Conservation (phyloP, 352 stramenopile species). For the Globisporangium carolinianum region DNA sequence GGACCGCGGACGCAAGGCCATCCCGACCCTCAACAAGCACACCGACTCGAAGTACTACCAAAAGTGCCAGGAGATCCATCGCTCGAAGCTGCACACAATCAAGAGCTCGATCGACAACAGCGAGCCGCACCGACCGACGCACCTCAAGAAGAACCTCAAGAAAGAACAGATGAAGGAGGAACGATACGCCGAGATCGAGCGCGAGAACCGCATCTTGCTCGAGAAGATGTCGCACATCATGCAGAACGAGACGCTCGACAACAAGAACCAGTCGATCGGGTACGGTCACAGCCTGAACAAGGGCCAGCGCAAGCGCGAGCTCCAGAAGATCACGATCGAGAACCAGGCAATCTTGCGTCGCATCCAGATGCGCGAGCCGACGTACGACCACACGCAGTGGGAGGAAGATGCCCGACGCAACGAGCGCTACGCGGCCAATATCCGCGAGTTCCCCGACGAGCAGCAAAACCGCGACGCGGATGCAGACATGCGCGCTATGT, state of each 20-base stretch:
- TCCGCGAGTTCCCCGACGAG: slow-evolving; percentile 73
- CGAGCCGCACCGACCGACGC: slow-evolving; percentile 86
- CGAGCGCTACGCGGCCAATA: slow-evolving; percentile 82
- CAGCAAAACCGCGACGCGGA: slow-evolving; percentile 29
- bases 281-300: slow-evolving; percentile 86
- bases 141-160: slow-evolving; percentile 94
- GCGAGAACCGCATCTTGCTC: slow-evolving; percentile 94
- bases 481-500: slow-evolving; percentile 44
- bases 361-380: slow-evolving; percentile 88
- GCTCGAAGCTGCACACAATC: slow-evolving; percentile 71
- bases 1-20: slow-evolving; percentile 80
- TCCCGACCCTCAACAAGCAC: slow-evolving; percentile 85
- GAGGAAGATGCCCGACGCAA: slow-evolving; percentile 84
- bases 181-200: slow-evolving; percentile 91
- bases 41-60: slow-evolving; percentile 85
- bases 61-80: slow-evolving; percentile 80
- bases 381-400: slow-evolving; percentile 88
- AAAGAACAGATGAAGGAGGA: slow-evolving; percentile 97
- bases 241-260: slow-evolving; percentile 82
- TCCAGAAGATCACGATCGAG: slow-evolving; percentile 83
- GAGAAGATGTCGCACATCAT: slow-evolving; percentile 98
- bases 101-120: slow-evolving; percentile 95
- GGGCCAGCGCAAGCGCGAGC: slow-evolving; percentile 66
- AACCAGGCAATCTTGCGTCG: slow-evolving; percentile 85
- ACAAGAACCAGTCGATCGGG: slow-evolving; percentile 73